Percentiles rank a stretch among this genome's conserved stretches.
Evolutionary conservation across 2,329 filamentous ascomycete species (phyloP).

Genomic region (Fusarium bulbicola): DNA sequence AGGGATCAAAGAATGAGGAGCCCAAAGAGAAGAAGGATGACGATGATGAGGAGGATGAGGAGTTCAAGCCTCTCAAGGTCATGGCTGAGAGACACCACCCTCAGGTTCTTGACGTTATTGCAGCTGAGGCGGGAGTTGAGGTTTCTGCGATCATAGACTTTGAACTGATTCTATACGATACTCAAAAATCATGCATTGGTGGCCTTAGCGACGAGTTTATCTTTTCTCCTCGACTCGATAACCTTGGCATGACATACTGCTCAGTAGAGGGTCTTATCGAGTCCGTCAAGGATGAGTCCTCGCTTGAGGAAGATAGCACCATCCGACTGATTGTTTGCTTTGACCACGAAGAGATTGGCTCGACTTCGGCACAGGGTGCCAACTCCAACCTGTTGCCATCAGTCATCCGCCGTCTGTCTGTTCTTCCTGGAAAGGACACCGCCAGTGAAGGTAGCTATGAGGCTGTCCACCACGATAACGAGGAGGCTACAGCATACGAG

Average conservation of each 20-base stretch:
- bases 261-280: constrained; percentile 85
- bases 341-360: constrained; percentile 98
- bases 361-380: constrained; percentile 89
- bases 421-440: constrained; percentile 74
- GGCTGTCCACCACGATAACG: constrained; percentile 64
- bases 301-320: constrained; percentile 77
- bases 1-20: constrained; percentile 65
- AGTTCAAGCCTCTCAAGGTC: constrained; percentile 79
- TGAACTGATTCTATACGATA: constrained; percentile 96
- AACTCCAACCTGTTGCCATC: constrained; percentile 91
- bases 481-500: constrained; percentile 85
- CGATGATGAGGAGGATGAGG: constrained; percentile 48
- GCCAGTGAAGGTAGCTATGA: constrained; percentile 72
- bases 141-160: constrained; percentile 86
- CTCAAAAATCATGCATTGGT: constrained; percentile 87
- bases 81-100: constrained; percentile 88
- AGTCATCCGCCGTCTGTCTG: constrained; percentile 85
- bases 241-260: constrained; percentile 96
- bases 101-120: constrained; percentile 85
- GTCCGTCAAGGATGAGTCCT: constrained; percentile 70
- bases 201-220: constrained; percentile 94
- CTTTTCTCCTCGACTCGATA: constrained; percentile 95
- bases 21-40: constrained; percentile 48
- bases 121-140: constrained; percentile 76
- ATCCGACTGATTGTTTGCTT: constrained; percentile 96